These are phyloP conservation scores for Hansenula anomala DNA, from an alignment of 1,139 yeast species.

Conservation along the genomic window DNA sequence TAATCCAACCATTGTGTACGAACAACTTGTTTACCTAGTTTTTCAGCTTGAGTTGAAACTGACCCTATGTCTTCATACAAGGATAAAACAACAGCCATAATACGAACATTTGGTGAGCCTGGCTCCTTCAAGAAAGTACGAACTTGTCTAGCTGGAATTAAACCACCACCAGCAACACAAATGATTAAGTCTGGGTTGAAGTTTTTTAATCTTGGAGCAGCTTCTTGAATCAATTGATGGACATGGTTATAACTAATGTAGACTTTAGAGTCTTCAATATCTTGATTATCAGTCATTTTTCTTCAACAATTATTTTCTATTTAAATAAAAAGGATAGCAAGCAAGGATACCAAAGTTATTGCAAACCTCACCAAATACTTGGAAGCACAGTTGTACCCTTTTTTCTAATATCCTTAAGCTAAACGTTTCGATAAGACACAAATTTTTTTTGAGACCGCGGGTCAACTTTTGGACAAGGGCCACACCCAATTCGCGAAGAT, in stretches of 20 bases:
- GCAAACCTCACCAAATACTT: too few relatives aligned
- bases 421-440: background rate
- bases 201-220: slow-evolving; percentile 65
- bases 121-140: slow-evolving; percentile 85
- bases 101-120: slow-evolving; percentile 84
- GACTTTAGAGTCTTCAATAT: slow-evolving; percentile 40
- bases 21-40: slow-evolving; percentile 77
- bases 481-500: background rate
- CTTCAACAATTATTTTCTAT: too few relatives aligned
- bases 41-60: slow-evolving; percentile 53
- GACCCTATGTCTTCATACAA: slow-evolving; percentile 79
- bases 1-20: slow-evolving; percentile 97
- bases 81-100: slow-evolving; percentile 90
- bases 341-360: too few relatives aligned
- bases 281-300: slow-evolving; percentile 16
- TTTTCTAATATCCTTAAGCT: too few relatives aligned
- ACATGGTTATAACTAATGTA: slow-evolving; percentile 89
- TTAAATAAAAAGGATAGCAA: too few relatives aligned
- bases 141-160: slow-evolving; percentile 92
- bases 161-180: slow-evolving; percentile 92
- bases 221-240: slow-evolving; percentile 87
- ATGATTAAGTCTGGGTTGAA: slow-evolving; percentile 79
- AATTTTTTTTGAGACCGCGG: background rate
- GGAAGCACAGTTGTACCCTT: too few relatives aligned
- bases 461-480: background rate